A percentile compares a stretch with the other conserved stretches of the same genome.
Conservation (phyloP, 345 rosid genomes). For the Ailanthus altissimus region DNA sequence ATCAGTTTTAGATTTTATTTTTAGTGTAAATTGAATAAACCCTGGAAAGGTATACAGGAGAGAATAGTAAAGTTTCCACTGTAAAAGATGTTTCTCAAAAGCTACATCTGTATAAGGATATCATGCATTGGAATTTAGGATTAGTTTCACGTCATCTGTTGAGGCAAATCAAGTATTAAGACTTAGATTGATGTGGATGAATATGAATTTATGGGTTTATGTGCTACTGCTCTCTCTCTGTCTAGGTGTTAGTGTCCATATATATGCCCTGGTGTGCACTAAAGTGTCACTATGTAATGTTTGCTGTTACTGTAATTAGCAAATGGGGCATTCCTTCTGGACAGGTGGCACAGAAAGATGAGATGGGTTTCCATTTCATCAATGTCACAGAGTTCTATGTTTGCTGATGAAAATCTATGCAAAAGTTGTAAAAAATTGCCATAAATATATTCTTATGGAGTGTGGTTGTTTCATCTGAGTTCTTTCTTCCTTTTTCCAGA, state of each 20-base stretch:
- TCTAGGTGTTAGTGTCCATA: too few species aligned
- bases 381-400: background rate
- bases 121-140: background rate
- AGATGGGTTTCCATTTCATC: background rate
- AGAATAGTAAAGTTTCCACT: background rate
- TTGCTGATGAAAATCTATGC: constrained; percentile 3
- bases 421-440: background rate
- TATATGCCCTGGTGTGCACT: background rate
- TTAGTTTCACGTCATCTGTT: background rate
- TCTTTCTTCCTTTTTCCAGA: constrained; percentile 41
- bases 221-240: background rate
- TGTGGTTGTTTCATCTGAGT: background rate
- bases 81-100: background rate
- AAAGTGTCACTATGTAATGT: background rate
- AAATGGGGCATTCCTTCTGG: background rate
- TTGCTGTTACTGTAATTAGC: background rate
- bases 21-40: background rate
- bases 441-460: background rate
- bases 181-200: background rate
- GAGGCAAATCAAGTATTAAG: background rate
- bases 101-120: background rate
- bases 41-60: background rate
- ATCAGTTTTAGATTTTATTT: background rate
- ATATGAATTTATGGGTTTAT: background rate
- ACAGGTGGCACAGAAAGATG: background rate